Base-by-base conservation (phyloP, 176 grass and related monocot genomes). In the Guadua angustifolia region DNA sequence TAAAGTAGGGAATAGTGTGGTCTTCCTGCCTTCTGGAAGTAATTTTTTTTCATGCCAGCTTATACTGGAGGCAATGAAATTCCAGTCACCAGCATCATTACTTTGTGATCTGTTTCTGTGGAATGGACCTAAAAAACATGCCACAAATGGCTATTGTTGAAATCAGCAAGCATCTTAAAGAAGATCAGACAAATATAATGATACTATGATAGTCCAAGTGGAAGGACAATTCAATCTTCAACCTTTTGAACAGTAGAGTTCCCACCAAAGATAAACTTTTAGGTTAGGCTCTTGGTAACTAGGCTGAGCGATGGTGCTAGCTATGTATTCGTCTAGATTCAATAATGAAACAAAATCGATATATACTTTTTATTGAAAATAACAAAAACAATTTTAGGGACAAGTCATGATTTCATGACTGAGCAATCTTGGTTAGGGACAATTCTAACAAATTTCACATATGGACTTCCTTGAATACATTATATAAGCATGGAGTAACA, bases 311-410 rank as follows among this genome's bases (percentile, higher is more conserved):
- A 80, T 55, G 36, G 1, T 38, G 6, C 6, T 60, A 42, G 35
- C 19, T 42, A 76, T 58, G 16, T 35, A 65, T 47, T 79, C 8
- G 0, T 66, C n/a, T 47, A 51, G 25, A 79, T 79, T 79, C 43
- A 63, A 33, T 79, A 65, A 33, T 46, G 40, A 49, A 64, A 18
- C 19, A 3, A 78, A 17, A 15, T 49, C 15, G 26, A 45, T 50
- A 32, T 49, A 22, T 52, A 36, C 16, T 1, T 53, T 74, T 53
- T 3, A 53, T 24, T 19, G 4, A 47, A 47, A 47, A 47, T 14
- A 55, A 53, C 43, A 11, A 66, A 45, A 55, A 70, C 14, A 44
- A 4, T 42, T 71, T 70, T 21, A 44, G 65, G 32, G 40, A 17
- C 11, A 26, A 25, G 26, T 42, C 13, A 25, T 70, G 65, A 14